These are phyloP conservation scores for Paramyrothecium sp. DNA, from an alignment of 2,329 filamentous ascomycete species.

Conservation along the genomic window DNA sequence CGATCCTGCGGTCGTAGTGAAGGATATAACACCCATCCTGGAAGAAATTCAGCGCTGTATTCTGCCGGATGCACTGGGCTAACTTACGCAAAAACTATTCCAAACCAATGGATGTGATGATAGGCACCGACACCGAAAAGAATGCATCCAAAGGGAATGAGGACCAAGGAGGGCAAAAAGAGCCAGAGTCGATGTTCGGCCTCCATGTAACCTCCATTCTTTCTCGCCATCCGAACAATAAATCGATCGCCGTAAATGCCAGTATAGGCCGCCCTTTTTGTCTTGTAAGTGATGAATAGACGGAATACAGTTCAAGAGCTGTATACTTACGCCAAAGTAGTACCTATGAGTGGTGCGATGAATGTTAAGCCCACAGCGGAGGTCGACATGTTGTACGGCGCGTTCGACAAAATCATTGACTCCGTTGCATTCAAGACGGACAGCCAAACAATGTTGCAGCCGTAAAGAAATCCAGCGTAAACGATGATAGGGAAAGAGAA, in stretches of 20 bases:
- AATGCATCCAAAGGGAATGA: constrained; percentile 39
- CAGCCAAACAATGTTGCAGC: too few species aligned
- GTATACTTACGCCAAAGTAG: constrained; percentile 28
- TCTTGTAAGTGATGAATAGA: too few species aligned
- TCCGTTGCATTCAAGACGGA: constrained; percentile 14
- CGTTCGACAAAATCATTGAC: constrained; percentile 33
- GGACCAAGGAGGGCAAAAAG: constrained; percentile 33
- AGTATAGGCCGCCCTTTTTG: too few species aligned
- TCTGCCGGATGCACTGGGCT: too few species aligned
- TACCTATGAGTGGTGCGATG: constrained; percentile 35
- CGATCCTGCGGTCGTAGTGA: too few species aligned
- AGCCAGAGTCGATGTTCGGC: constrained; percentile 45
- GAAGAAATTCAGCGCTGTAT: too few species aligned
- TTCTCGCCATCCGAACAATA: constrained; percentile 40
- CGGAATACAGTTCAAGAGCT: too few species aligned
- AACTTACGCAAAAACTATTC: constrained; percentile 19
- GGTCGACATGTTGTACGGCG: constrained; percentile 25
- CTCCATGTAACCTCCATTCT: constrained; percentile 45
- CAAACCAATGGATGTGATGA: constrained; percentile 29
- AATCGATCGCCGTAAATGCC: constrained; percentile 23
- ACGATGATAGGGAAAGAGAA: too few species aligned
- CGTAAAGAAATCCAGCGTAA: too few species aligned
- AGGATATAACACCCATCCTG: too few species aligned
- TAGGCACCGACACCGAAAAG: constrained; percentile 36
- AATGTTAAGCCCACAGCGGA: constrained; percentile 24